Conservation (phyloP, 129 eudicot species). For the Helianthus tuberosus region DNA sequence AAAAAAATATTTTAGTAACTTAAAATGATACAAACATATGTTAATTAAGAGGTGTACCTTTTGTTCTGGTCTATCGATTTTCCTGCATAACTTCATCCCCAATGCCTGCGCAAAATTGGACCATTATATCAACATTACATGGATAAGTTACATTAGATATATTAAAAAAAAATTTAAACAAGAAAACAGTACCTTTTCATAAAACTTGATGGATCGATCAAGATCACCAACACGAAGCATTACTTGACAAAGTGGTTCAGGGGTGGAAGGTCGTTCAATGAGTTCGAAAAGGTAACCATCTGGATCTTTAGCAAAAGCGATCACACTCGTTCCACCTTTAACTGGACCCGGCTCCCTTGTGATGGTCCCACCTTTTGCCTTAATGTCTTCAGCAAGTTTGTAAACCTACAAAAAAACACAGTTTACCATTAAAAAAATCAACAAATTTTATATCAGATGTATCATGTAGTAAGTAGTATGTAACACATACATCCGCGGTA, state of each 20-base stretch:
- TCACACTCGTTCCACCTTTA: constrained; percentile 75
- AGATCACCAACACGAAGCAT: constrained; percentile 99
- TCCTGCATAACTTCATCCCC: constrained; percentile 76
- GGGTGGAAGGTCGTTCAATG: constrained; percentile 71
- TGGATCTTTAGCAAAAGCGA: constrained; percentile 97
- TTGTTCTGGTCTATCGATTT: constrained; percentile 81
- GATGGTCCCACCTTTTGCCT: constrained; percentile 79
- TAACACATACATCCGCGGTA: constrained; percentile 69
- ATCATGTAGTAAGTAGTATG: neutral
- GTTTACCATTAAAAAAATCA: constrained; percentile 13
- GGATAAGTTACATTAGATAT: neutral
- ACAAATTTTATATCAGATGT: neutral
- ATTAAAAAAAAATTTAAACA: neutral
- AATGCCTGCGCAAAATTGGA: constrained; percentile 56
- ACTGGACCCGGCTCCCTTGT: constrained; percentile 91
- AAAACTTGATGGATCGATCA: constrained; percentile 87
- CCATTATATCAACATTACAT: constrained; percentile 10
- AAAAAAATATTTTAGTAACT: neutral
- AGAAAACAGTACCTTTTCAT: constrained; percentile 55
- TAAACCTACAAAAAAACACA: constrained; percentile 45
- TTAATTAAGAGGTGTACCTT: constrained; percentile 44
- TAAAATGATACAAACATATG: neutral
- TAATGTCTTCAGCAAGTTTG: constrained; percentile 66
- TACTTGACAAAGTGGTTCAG: constrained; percentile 98
- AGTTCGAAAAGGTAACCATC: constrained; percentile 95